Percentiles rank a stretch among this genome's conserved stretches.
phyloP scores from a whole-genome alignment of 2,329 filamentous ascomycete genomes.

The Bipolaris victoriae region DNA sequence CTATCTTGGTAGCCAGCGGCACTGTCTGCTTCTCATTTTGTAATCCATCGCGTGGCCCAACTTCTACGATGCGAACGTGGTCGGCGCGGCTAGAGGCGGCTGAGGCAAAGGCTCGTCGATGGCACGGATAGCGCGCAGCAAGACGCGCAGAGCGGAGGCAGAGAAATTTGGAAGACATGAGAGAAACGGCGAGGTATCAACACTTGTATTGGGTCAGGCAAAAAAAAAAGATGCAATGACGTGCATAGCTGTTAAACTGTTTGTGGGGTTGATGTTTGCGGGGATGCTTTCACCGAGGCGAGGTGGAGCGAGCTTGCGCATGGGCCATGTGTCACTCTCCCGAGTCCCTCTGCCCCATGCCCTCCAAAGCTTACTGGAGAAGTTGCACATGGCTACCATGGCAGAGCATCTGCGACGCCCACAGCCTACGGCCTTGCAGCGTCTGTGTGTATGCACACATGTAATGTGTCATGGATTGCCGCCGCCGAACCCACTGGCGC shows the following conservation, averaged over 20 bases:
- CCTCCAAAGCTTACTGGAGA: conserved; percentile 2
- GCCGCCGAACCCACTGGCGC: neutral
- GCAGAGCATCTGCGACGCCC: neutral
- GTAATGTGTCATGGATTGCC: neutral
- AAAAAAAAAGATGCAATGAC: conserved; percentile 13
- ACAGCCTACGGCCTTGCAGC: neutral
- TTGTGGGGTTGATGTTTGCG: conserved; percentile 24
- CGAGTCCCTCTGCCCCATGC: neutral
- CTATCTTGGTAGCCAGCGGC: conserved; percentile 73
- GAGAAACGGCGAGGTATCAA: neutral
- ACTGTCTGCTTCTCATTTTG: conserved; percentile 82
- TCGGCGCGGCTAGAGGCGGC: conserved; percentile 46
- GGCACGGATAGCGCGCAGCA: conserved; percentile 43
- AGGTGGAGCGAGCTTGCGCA: conserved; percentile 16
- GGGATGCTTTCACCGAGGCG: conserved; percentile 21
- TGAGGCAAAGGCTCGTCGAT: conserved; percentile 39
- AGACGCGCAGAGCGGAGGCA: conserved; percentile 44
- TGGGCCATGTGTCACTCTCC: conserved; percentile 10
- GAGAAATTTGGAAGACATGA: conserved; percentile 41
- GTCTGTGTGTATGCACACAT: neutral
- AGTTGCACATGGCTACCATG: neutral
- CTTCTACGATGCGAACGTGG: conserved; percentile 72
- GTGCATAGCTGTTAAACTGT: conserved; percentile 14
- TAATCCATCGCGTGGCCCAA: conserved; percentile 83
- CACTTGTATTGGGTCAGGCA: neutral